Conservation (phyloP, 139 green algal species). For the Raphidocelis subcapitata region DNA sequence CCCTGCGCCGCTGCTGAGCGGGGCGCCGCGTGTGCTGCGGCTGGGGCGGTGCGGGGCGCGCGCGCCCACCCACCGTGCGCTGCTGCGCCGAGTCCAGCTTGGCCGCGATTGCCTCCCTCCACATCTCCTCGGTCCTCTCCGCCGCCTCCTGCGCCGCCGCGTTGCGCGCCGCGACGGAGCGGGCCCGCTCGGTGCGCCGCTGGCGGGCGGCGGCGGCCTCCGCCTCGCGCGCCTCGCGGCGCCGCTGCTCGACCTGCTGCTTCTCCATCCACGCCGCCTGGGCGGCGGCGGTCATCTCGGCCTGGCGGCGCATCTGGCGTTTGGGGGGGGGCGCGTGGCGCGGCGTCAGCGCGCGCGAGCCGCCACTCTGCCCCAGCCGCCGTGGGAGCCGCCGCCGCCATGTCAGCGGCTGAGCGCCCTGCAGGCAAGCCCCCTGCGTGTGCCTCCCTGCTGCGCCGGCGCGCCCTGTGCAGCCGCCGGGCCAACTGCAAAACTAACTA, state of each 20-base stretch:
- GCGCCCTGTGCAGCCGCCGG: too few species aligned
- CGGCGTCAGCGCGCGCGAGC: too few species aligned
- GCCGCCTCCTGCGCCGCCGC: constrained; percentile 17
- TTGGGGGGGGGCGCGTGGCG: background rate
- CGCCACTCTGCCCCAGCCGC: too few species aligned
- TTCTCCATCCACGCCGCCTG: constrained; percentile 20
- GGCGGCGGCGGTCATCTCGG: constrained; percentile 20
- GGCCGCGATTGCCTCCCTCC: background rate
- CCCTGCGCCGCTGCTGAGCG: background rate
- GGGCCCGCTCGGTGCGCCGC: background rate
- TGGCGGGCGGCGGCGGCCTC: background rate
- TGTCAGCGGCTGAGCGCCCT: too few species aligned
- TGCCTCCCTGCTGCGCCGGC: background rate
- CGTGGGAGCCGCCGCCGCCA: too few species aligned
- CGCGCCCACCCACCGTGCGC: constrained; percentile 15
- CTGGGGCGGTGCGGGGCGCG: too few species aligned
- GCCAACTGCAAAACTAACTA: too few species aligned
- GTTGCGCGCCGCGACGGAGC: constrained; percentile 6
- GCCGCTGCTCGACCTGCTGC: constrained; percentile 23
- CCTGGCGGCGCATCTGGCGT: constrained; percentile 34
- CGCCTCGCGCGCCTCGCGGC: constrained; percentile 5
- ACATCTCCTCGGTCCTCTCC: constrained; percentile 18
- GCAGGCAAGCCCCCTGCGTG: background rate
- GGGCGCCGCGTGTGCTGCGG: too few species aligned
- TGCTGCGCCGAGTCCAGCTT: constrained; percentile 18